Percentiles rank a stretch among this genome's conserved stretches.
Evolutionary conservation across 495 filamentous ascomycete genomes (phyloP).

Genomic region (Penicillium subrubescens): DNA sequence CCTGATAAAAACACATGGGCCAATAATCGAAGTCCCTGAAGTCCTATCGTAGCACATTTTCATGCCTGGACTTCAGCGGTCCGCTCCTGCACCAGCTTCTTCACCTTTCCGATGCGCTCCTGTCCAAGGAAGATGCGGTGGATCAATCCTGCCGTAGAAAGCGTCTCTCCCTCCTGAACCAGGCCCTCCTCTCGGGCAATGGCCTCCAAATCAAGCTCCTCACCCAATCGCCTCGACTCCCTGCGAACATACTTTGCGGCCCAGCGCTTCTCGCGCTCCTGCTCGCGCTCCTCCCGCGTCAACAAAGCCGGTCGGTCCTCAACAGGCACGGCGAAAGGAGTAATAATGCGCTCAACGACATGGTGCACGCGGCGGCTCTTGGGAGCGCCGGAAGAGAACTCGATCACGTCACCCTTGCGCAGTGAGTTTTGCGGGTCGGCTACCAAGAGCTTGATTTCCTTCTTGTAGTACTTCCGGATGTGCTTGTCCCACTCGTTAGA

Average conservation of each 20-base stretch:
- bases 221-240: conserved; percentile 35
- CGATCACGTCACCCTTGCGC: conserved; percentile 76
- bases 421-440: conserved; percentile 76
- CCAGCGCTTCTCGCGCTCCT: conserved; percentile 48
- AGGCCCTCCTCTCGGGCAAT: conserved; percentile 3
- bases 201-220: conserved; percentile 23
- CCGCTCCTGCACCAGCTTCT: conserved; percentile 27
- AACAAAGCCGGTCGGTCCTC: conserved; percentile 64
- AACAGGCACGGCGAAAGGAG: conserved; percentile 67
- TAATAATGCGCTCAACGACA: conserved; percentile 76
- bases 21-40: not conserved
- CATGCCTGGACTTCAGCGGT: not conserved
- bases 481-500: conserved; percentile 41
- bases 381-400: conserved; percentile 68
- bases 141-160: conserved; percentile 27
- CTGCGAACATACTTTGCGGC: conserved; percentile 53
- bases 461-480: conserved; percentile 46
- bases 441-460: conserved; percentile 56
- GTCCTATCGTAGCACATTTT: not conserved
- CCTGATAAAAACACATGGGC: conserved; percentile 1
- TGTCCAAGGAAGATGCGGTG: conserved; percentile 23
- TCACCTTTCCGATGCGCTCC: conserved; percentile 31
- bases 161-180: conserved; percentile 4
- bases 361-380: conserved; percentile 68
- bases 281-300: conserved; percentile 61